These are phyloP conservation scores for Conticribra guillardii DNA, from an alignment of 108 stramenopile genomes.

Conservation along the genomic window DNA sequence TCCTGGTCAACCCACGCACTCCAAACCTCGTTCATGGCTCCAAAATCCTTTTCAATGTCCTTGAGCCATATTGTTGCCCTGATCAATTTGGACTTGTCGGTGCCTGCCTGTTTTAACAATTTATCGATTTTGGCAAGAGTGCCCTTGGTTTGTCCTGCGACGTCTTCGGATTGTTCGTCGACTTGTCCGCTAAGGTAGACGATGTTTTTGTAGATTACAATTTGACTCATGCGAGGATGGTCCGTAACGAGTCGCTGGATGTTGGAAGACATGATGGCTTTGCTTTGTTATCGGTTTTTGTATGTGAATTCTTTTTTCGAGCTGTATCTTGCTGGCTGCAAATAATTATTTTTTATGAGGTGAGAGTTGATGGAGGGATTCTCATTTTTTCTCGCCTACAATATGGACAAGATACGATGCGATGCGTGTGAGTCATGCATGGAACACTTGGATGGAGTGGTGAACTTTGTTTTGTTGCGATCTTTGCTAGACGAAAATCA, in stretches of 20 bases:
- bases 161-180: slow-evolving; percentile 46
- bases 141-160: slow-evolving; percentile 54
- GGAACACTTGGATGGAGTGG: too few relatives aligned
- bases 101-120: slow-evolving; percentile 64
- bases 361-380: too few relatives aligned
- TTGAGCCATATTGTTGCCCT: slow-evolving; percentile 72
- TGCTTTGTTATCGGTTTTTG: too few relatives aligned
- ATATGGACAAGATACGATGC: too few relatives aligned
- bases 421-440: too few relatives aligned
- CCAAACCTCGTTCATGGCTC: slow-evolving; percentile 70
- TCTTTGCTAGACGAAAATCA: too few relatives aligned
- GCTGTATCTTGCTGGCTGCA: too few relatives aligned
- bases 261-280: slow-evolving; percentile 5
- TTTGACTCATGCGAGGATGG: slow-evolving; percentile 41
- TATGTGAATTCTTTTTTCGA: too few relatives aligned
- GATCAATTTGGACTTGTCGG: slow-evolving; percentile 62
- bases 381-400: too few relatives aligned
- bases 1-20: slow-evolving; percentile 65
- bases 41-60: slow-evolving; percentile 65
- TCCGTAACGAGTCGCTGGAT: slow-evolving; percentile 7
- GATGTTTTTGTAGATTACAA: slow-evolving; percentile 56
- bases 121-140: slow-evolving; percentile 63
- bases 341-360: too few relatives aligned
- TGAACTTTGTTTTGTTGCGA: too few relatives aligned
- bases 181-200: slow-evolving; percentile 54